A percentile compares a stretch with the other conserved stretches of the same genome.
Evolutionary conservation across 1,284 basidiomycete genomes (phyloP).

Genomic region (Apiotrichum sp.): DNA sequence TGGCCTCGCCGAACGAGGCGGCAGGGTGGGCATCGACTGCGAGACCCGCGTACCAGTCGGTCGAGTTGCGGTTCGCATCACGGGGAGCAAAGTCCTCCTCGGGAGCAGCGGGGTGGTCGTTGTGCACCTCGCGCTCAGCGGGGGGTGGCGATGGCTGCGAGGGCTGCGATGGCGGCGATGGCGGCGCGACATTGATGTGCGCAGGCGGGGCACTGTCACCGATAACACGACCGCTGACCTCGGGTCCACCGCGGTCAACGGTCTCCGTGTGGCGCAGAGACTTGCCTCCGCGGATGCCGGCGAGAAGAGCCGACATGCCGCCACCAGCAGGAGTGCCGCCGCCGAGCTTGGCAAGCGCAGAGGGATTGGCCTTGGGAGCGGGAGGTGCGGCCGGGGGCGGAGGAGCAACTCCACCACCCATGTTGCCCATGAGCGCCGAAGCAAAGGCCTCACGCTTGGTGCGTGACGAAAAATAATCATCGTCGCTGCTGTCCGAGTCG

Average conservation of each 20-base stretch:
- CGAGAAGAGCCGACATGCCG: conserved; percentile 58
- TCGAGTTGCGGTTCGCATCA: conserved; percentile 64
- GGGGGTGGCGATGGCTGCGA: conserved; percentile 9
- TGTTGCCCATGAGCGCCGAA: conserved; percentile 62
- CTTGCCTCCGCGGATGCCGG: conserved; percentile 76
- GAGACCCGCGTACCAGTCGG: conserved; percentile 87
- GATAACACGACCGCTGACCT: conserved; percentile 66
- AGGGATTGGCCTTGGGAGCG: conserved; percentile 43
- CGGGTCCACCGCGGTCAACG: conserved; percentile 69
- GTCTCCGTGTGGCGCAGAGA: conserved; percentile 73
- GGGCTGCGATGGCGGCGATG: conserved; percentile 26
- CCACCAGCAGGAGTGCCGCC: conserved; percentile 46
- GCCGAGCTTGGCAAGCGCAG: conserved; percentile 46
- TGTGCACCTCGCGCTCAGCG: background rate
- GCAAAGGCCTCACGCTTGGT: conserved; percentile 66
- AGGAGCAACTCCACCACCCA: conserved; percentile 28
- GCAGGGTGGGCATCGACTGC: conserved; percentile 60
- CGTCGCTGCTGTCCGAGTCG: conserved; percentile 50
- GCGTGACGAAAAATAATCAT: conserved; percentile 68
- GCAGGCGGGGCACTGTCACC: conserved; percentile 66
- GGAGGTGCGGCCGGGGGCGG: conserved; percentile 33
- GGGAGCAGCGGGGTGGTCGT: background rate
- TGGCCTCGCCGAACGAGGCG: conserved; percentile 19
- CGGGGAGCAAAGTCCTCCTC: conserved; percentile 28
- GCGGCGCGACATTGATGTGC: conserved; percentile 53